Base-by-base conservation (phyloP, 2,329 filamentous ascomycete species). In the Scedosporium boydii region DNA sequence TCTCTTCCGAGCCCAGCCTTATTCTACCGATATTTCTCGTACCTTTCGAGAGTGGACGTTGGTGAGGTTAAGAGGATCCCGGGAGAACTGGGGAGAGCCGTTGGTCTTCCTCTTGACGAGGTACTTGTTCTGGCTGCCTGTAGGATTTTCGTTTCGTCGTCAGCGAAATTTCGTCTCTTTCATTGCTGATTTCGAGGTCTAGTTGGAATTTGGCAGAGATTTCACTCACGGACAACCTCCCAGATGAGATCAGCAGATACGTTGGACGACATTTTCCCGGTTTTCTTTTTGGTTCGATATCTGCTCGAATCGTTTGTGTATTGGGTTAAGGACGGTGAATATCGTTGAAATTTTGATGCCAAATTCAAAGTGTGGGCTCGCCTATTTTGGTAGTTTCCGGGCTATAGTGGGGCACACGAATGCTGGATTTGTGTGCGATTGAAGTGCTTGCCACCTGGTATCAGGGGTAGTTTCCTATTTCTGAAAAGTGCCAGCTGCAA, bases 11-110 rank as follows among this genome's bases (percentile, higher is more conserved):
- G 10, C 9, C 16, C 29, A 42, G 7, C 14, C 21, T 18, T 59
- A 18, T 44, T 46, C 21, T 3, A n/a, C 34, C 63, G 44, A n/a
- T 42, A 42, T 27, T 27, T 9, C 70, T 63, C 75, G 68, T 79
- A 95, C 91, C 88, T 96, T 98, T 82, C 91, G 89, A 72, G 85
- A 87, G 84, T 96, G 89, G 80, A 88, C 82, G 88, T 97, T 98
- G 77, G 81, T 84, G 79, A 98, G 80, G 87, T 98, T 99, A 70
- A 97, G 81, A 72, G 93, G 91, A 77, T 98, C 93, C 72, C 90
- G 89, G 71, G 93, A 98, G 85, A 99, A 92, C 80, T 90, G 89
- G 71, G 89, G 82, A 77, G 90, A 89, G 74, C 90, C 92, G 73
- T 82, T 83, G 72, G 80, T 79, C 76, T 86, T 88, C 82, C 91